Conservation (phyloP, 768 basidiomycete genomes). For the Phanerodontia chrysosporium region DNA sequence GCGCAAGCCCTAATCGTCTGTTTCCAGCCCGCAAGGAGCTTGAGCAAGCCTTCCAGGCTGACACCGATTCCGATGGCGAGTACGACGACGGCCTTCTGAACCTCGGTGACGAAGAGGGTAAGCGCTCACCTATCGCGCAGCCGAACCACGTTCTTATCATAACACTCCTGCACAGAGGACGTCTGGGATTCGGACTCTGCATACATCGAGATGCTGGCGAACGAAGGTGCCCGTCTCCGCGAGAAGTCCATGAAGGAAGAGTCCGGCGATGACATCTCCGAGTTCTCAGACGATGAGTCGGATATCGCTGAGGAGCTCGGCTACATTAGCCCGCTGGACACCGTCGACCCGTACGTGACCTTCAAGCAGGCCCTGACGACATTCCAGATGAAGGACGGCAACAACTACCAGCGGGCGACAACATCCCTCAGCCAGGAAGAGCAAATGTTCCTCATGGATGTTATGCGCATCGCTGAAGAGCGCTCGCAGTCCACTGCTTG, state of each 20-base stretch:
- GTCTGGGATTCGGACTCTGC: conserved; percentile 90
- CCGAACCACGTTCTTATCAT: not conserved
- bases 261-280: conserved; percentile 30
- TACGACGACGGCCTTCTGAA: conserved; percentile 50
- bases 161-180: conserved; percentile 60
- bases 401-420: conserved; percentile 68
- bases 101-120: conserved; percentile 65
- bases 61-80: conserved; percentile 37
- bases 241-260: conserved; percentile 48
- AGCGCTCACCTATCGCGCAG: conserved; percentile 5
- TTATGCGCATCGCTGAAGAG: conserved; percentile 67
- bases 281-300: conserved; percentile 35
- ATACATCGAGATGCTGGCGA: conserved; percentile 82
- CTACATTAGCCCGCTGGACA: conserved; percentile 81
- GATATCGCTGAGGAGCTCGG: conserved; percentile 82
- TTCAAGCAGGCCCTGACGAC: conserved; percentile 79
- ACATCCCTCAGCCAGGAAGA: conserved; percentile 69
- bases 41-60: conserved; percentile 44
- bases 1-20: not conserved
- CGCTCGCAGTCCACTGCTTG: not conserved
- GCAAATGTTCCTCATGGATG: conserved; percentile 80
- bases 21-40: conserved; percentile 54
- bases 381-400: conserved; percentile 70
- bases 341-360: conserved; percentile 67
- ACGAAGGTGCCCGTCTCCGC: conserved; percentile 74